A percentile compares a stretch with the other conserved stretches of the same genome.
These are phyloP conservation scores for Sporopachydermia quercuum DNA, from an alignment of 805 yeast genomes.

Conservation along the genomic window DNA sequence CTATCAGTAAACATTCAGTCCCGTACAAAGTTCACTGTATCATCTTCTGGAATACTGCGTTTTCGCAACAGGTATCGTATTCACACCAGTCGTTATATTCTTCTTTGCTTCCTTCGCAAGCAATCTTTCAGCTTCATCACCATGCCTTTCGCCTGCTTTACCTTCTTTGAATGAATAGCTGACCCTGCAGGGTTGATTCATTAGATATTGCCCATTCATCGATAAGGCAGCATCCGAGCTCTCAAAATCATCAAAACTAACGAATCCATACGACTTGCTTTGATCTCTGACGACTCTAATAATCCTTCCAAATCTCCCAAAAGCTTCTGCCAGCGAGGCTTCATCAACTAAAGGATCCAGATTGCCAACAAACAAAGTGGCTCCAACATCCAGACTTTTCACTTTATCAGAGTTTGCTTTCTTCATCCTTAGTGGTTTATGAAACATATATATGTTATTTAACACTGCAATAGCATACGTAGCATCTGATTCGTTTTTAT, in stretches of 20 bases:
- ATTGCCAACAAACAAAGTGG: slow-evolving; percentile 56
- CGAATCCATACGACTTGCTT: slow-evolving; percentile 51
- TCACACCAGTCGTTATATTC: slow-evolving; percentile 13
- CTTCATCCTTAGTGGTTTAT: slow-evolving; percentile 44
- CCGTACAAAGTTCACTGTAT: too few species aligned
- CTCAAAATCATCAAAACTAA: slow-evolving; percentile 49
- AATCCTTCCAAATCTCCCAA: slow-evolving; percentile 55
- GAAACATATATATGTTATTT: slow-evolving; percentile 46
- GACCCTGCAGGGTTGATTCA: slow-evolving; percentile 47
- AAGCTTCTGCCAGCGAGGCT: slow-evolving; percentile 36
- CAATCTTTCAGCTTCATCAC: slow-evolving; percentile 63
- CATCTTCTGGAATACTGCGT: too few species aligned
- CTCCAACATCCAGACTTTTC: slow-evolving; percentile 32
- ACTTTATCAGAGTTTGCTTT: slow-evolving; percentile 25
- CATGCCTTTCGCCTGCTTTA: slow-evolving; percentile 46
- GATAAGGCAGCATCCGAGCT: slow-evolving; percentile 60
- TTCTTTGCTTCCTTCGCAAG: slow-evolving; percentile 50
- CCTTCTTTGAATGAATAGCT: slow-evolving; percentile 61
- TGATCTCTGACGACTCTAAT: slow-evolving; percentile 33
- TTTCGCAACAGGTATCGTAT: neutral
- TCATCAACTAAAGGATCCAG: slow-evolving; percentile 55
- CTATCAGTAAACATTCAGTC: too few species aligned
- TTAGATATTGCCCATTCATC: slow-evolving; percentile 53
- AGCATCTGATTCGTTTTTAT: slow-evolving; percentile 42
- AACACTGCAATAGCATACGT: slow-evolving; percentile 51